phyloP scores from a whole-genome alignment of 345 rosid species.

The Anacardium occidentale region DNA sequence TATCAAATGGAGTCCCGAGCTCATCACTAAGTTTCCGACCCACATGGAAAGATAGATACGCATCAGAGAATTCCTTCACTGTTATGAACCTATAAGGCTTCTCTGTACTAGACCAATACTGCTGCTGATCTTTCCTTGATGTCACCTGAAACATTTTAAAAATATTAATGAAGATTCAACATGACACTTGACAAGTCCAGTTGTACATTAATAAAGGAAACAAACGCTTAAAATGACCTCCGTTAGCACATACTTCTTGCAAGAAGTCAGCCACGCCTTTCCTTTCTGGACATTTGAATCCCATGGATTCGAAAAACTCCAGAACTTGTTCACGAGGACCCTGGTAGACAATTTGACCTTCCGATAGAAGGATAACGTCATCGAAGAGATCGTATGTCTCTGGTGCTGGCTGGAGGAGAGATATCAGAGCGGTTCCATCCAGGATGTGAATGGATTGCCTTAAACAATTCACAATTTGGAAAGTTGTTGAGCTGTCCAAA shows the following conservation, averaged over 20 bases:
- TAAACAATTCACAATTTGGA: constrained; percentile 57
- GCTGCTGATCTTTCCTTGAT: too few relatives aligned
- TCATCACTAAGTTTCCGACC: not conserved
- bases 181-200: too few relatives aligned
- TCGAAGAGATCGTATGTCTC: constrained; percentile 77
- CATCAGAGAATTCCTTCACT: too few relatives aligned
- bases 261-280: constrained; percentile 80
- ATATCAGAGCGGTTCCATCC: constrained; percentile 57
- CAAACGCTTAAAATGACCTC: too few relatives aligned
- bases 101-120: too few relatives aligned
- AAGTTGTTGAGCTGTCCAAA: constrained; percentile 77
- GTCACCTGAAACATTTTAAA: too few relatives aligned
- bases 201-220: too few relatives aligned
- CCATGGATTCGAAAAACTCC: constrained; percentile 56
- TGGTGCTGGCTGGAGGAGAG: constrained; percentile 85
- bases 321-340: constrained; percentile 62
- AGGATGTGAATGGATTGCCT: constrained; percentile 53
- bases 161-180: too few relatives aligned
- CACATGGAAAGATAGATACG: too few relatives aligned
- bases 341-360: constrained; percentile 66
- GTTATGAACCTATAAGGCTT: too few relatives aligned
- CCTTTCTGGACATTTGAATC: constrained; percentile 70
- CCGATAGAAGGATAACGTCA: constrained; percentile 65
- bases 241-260: constrained; percentile 55
- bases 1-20: not conserved